A percentile compares a stretch with the other conserved stretches of the same genome.
These are phyloP conservation scores for Hypoxylon crocopeplum DNA, from an alignment of 495 filamentous ascomycete species.

Conservation along the genomic window DNA sequence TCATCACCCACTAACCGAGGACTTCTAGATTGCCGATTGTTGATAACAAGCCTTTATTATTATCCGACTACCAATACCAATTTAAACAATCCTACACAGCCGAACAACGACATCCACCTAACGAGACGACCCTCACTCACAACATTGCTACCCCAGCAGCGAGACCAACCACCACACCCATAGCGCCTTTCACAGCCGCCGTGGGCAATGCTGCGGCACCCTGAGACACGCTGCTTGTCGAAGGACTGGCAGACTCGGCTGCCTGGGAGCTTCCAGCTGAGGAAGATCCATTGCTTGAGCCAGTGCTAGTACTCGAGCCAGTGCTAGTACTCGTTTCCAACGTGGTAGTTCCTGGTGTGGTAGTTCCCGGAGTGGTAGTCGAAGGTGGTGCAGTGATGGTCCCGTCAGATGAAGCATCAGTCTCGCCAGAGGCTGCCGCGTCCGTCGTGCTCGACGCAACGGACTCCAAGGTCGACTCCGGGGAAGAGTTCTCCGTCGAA, in stretches of 20 bases:
- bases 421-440: not conserved
- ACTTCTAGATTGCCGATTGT: not conserved
- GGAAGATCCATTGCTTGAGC: not conserved
- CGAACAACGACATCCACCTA: not conserved
- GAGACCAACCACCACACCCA: constrained; percentile 32
- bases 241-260: constrained; percentile 6
- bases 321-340: too few relatives aligned
- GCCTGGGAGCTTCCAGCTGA: constrained; percentile 12
- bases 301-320: too few relatives aligned
- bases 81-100: not conserved
- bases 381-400: constrained; percentile 23
- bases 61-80: constrained; percentile 5
- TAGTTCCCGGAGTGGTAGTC: constrained; percentile 1
- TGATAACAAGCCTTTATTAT: constrained; percentile 4
- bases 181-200: constrained; percentile 25
- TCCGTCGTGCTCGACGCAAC: constrained; percentile 2
- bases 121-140: constrained; percentile 1
- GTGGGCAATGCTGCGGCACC: constrained; percentile 31
- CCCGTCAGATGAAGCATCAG: not conserved
- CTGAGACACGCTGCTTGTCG: constrained; percentile 21
- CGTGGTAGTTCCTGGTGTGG: too few relatives aligned
- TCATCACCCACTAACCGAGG: too few relatives aligned
- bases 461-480: not conserved
- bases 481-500: constrained; percentile 1
- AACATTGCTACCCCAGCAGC: constrained; percentile 33